Evolutionary conservation across 2,329 filamentous ascomycete genomes (phyloP).

Genomic region (Aspergillus brunneoviolaceus): DNA sequence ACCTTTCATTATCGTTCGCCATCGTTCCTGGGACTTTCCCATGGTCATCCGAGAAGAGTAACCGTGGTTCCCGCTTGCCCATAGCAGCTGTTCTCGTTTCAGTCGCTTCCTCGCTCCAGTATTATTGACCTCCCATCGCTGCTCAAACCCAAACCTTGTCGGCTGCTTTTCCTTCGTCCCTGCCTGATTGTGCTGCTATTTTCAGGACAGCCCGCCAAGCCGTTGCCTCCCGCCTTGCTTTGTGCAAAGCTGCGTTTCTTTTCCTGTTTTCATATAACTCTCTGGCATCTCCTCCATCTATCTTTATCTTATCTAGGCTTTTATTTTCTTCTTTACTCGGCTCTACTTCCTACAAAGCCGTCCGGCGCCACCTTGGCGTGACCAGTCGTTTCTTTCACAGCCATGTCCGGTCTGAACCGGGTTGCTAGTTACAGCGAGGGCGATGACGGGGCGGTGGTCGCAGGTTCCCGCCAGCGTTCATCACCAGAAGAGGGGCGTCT

Average conservation of each 20-base stretch:
- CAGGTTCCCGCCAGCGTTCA: background rate
- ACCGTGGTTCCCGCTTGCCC: background rate
- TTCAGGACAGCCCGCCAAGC: background rate
- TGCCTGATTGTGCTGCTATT: background rate
- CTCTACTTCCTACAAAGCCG: background rate
- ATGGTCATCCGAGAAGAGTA: background rate
- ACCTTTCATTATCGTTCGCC: too few relatives aligned
- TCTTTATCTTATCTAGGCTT: slow-evolving; percentile 1
- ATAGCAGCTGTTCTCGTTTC: slow-evolving; percentile 2
- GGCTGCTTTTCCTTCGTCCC: background rate
- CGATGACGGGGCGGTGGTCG: slow-evolving; percentile 15
- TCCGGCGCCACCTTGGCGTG: background rate
- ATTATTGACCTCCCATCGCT: background rate
- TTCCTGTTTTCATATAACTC: background rate
- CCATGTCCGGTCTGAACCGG: slow-evolving; percentile 22
- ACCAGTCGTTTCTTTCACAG: slow-evolving; percentile 3
- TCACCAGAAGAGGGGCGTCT: background rate
- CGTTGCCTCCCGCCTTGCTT: background rate
- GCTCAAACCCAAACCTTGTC: too few relatives aligned
- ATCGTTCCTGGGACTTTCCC: background rate
- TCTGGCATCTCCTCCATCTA: slow-evolving; percentile 1
- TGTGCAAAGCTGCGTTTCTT: background rate
- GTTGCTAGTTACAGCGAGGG: slow-evolving; percentile 24
- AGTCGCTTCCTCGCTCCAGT: background rate
- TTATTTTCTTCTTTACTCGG: background rate